Evolutionary conservation across 257 asterid species (phyloP), one percentile per base, ranked within the genome.

Genomic region (Paulownia fortunei): DNA sequence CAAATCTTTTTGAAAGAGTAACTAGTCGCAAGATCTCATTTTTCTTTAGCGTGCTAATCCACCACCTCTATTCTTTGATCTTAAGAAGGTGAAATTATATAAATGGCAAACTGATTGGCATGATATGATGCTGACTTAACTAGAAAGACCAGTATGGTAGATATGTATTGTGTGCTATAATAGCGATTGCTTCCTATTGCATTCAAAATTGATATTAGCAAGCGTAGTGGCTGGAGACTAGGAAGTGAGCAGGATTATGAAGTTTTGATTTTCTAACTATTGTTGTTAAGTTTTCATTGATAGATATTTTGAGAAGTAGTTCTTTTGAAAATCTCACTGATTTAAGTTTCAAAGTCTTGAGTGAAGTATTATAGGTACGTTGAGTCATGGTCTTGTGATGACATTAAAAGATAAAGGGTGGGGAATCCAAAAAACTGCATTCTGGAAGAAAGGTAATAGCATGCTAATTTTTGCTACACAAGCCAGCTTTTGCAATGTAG

Each of bases 331-430:
- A 6, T 54, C 6, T 76, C 30, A 5, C 27, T 41, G n/a, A 26
- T 76, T 37, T 58, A 63, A 36, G 59, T 61, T 67, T 73, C 60
- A 34, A 67, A 44, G 54, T 62, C 51, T 61, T 24, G 69, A 69
- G 46, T 61, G 27, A 19, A 77, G 52, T 56, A 59, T 12, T n/a
- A 8, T 64, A 1, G 42, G 49, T 10, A 5, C 75, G 61, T 61
- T 24, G 39, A 44, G 41, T 49, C 42, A 18, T 30, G 62, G 27
- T 72, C 46, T 26, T 21, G 21, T 19, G 49, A 16, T 39, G 44
- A 18, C 23, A 42, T 44, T 24, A 42, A 59, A 13, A 36, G 21
- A 55, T 61, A 5, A 13, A 51, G 67, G 26, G 52, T 44, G 46
- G 30, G 21, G n/a, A 39, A 37, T n/a, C 8, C 3, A n/a, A 5